Conservation (phyloP, 805 yeast genomes). For the Saccharomyces kudriavzevii region DNA sequence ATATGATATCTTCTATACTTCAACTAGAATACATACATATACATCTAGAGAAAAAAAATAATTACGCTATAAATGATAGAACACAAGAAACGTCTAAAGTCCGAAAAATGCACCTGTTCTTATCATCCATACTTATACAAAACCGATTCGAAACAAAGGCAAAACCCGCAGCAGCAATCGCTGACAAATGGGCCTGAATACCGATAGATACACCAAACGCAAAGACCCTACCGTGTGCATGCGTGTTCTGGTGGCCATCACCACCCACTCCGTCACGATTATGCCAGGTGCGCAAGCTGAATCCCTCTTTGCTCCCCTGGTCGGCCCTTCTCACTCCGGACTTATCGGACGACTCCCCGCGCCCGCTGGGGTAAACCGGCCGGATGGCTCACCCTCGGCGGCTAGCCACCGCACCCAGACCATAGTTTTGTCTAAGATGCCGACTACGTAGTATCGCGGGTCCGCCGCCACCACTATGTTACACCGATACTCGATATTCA, state of each 20-base stretch:
- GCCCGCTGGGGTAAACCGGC: not conserved
- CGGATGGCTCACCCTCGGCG: not conserved
- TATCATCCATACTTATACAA: not conserved
- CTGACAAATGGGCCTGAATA: not conserved
- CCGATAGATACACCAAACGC: not conserved
- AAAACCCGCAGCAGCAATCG: not conserved
- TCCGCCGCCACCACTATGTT: constrained; percentile 1
- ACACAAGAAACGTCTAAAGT: not conserved
- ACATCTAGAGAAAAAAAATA: not conserved
- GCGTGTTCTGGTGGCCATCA: not conserved
- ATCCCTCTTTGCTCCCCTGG: not conserved
- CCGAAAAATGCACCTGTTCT: not conserved
- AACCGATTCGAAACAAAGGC: not conserved
- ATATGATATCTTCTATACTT: not conserved
- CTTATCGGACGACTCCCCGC: not conserved
- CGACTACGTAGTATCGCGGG: constrained; percentile 21
- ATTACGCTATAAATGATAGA: not conserved
- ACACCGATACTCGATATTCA: not conserved
- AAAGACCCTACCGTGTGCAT: not conserved
- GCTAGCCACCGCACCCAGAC: not conserved
- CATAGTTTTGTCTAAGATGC: constrained; percentile 19
- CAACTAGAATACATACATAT: not conserved
- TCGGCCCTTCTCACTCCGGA: not conserved
- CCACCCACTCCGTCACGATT: not conserved
- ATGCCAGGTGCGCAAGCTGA: not conserved